Conservation (phyloP, 2,329 filamentous ascomycete genomes). For the Lachnellula willkommii region DNA sequence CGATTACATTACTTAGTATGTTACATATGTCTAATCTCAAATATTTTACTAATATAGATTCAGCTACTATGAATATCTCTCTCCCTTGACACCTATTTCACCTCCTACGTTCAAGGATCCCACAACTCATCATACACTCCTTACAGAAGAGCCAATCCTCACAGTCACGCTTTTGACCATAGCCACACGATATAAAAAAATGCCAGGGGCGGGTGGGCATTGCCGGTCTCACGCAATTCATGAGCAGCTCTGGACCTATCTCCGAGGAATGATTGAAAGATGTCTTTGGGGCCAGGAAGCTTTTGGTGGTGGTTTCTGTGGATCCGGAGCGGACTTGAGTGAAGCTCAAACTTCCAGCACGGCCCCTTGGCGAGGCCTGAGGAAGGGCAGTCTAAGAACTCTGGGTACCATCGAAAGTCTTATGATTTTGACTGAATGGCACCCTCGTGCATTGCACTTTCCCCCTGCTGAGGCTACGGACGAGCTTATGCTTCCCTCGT, state of each 20-base stretch:
- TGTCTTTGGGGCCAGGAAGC: conserved; percentile 95
- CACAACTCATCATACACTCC: conserved; percentile 70
- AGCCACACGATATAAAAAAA: conserved; percentile 76
- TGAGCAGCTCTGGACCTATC: conserved; percentile 89
- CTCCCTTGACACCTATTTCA: conserved; percentile 87
- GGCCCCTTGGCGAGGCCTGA: conserved; percentile 62
- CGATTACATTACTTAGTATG: conserved; percentile 86
- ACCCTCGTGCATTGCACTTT: conserved; percentile 89
- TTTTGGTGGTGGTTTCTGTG: conserved; percentile 82
- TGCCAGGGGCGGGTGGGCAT: conserved; percentile 72
- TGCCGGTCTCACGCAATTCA: conserved; percentile 89
- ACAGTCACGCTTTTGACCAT: conserved; percentile 89
- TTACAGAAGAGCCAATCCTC: conserved; percentile 88
- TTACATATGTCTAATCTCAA: conserved; percentile 8
- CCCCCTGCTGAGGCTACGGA: conserved; percentile 73
- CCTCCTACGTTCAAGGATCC: conserved; percentile 83
- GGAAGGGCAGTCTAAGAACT: conserved; percentile 76
- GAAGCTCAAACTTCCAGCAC: conserved; percentile 61
- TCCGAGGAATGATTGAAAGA: conserved; percentile 90
- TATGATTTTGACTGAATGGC: conserved; percentile 94
- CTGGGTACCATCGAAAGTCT: conserved; percentile 91
- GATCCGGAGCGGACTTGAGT: conserved; percentile 54
- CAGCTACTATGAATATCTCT: conserved; percentile 86
- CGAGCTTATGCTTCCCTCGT: conserved; percentile 60
- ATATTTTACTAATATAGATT: conserved; percentile 12